A percentile compares a stretch with the other conserved stretches of the same genome.
phyloP scores from a whole-genome alignment of 345 rosid species.

The Eucalyptus shirleyi region DNA sequence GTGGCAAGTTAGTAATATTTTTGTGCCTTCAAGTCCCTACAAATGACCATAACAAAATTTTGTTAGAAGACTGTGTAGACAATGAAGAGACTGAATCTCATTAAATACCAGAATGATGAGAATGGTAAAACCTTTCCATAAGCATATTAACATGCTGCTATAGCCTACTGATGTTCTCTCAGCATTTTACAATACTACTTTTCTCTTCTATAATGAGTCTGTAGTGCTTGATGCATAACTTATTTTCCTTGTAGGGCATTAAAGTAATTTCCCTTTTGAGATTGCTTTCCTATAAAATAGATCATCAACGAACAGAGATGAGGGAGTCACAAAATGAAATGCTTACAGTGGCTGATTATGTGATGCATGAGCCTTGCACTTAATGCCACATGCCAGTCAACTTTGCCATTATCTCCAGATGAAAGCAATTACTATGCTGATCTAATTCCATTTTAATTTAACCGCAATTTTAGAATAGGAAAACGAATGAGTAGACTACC shows the following conservation, averaged over 20 bases:
- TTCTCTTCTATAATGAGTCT: background rate
- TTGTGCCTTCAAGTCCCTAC: conserved; percentile 65
- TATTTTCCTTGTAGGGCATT: background rate
- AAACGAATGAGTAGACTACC: background rate
- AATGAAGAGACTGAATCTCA: background rate
- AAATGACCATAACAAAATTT: background rate
- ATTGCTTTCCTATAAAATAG: background rate
- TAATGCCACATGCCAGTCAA: background rate
- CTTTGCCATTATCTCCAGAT: background rate
- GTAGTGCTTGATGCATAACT: background rate
- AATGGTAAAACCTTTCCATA: background rate
- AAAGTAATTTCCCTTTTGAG: background rate
- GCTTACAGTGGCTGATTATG: background rate
- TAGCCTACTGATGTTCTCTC: background rate
- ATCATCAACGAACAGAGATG: background rate
- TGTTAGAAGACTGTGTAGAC: background rate
- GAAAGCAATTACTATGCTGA: background rate
- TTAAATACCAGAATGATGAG: background rate
- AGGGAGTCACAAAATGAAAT: background rate
- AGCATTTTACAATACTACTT: background rate
- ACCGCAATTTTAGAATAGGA: background rate
- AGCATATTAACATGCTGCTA: background rate
- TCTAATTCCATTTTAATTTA: background rate
- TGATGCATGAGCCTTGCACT: background rate
- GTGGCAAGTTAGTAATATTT: conserved; percentile 64